Percentiles rank a stretch among this genome's conserved stretches.
Conservation (phyloP, 1,139 yeast genomes). For the Suhomyces taliae region DNA sequence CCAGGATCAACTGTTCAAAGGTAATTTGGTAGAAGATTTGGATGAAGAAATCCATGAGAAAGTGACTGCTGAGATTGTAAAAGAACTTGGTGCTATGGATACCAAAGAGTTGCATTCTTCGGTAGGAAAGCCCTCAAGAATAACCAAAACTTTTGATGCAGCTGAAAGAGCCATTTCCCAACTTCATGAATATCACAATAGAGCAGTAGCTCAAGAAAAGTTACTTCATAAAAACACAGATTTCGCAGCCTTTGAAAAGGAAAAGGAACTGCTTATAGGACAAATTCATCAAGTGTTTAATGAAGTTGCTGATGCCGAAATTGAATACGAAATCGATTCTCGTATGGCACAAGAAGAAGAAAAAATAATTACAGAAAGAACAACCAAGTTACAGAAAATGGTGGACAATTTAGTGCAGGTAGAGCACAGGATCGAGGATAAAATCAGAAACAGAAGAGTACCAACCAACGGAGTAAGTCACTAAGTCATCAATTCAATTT, state of each 20-base stretch:
- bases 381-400: constrained; percentile 33
- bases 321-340: constrained; percentile 21
- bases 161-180: constrained; percentile 15
- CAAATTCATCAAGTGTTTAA: constrained; percentile 23
- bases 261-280: constrained; percentile 22
- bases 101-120: constrained; percentile 10
- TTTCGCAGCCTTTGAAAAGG: constrained; percentile 5
- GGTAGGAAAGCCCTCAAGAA: constrained; percentile 7
- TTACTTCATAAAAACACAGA: background rate
- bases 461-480: too few relatives aligned
- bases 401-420: constrained; percentile 40
- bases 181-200: constrained; percentile 17
- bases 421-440: constrained; percentile 35
- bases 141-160: constrained; percentile 15
- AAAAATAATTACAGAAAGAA: constrained; percentile 27
- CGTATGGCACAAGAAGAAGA: constrained; percentile 28
- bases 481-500: too few relatives aligned
- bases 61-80: constrained; percentile 31
- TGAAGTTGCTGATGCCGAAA: constrained; percentile 25
- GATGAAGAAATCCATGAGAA: constrained; percentile 34
- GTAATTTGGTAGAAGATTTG: constrained; percentile 36
- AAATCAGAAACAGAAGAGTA: background rate
- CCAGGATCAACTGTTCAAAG: constrained; percentile 21
- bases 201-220: constrained; percentile 10
- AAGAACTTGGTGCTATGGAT: constrained; percentile 18